These are phyloP conservation scores for Backusella macrospora DNA, from an alignment of 192 early-diverging fungal species.

Conservation along the genomic window DNA sequence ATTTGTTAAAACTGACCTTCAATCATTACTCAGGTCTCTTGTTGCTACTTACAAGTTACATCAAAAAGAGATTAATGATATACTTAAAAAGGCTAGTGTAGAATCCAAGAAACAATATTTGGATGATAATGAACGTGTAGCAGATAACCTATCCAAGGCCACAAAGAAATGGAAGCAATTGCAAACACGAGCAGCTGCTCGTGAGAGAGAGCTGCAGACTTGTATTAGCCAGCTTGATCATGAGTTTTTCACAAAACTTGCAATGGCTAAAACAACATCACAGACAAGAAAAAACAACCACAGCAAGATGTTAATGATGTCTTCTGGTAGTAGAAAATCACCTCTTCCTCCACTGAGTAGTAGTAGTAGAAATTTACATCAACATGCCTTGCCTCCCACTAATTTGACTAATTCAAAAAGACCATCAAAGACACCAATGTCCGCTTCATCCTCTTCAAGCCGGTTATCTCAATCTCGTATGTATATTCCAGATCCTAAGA, in stretches of 20 bases:
- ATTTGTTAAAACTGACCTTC: constrained; percentile 36
- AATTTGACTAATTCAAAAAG: background rate
- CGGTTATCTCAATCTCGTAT: constrained; percentile 12
- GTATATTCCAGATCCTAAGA: constrained; percentile 58
- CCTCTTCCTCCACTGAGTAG: background rate
- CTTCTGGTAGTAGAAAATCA: background rate
- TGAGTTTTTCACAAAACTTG: constrained; percentile 41
- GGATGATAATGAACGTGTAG: constrained; percentile 31
- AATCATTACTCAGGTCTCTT: constrained; percentile 33
- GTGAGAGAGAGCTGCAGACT: constrained; percentile 49
- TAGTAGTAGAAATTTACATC: background rate
- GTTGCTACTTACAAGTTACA: constrained; percentile 35
- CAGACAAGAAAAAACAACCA: background rate
- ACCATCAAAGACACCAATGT: constrained; percentile 10
- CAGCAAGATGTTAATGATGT: background rate
- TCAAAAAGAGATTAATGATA: constrained; percentile 23
- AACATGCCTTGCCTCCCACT: background rate
- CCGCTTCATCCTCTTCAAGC: constrained; percentile 6
- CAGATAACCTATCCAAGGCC: constrained; percentile 41
- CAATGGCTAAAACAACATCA: constrained; percentile 25
- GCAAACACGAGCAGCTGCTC: constrained; percentile 43
- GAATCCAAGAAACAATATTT: constrained; percentile 16
- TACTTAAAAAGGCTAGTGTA: background rate
- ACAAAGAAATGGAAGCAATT: constrained; percentile 53
- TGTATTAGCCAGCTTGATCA: constrained; percentile 39